Evolutionary conservation across 2,329 filamentous ascomycete genomes (phyloP).

Genomic region (Aspergillus brasiliensis): DNA sequence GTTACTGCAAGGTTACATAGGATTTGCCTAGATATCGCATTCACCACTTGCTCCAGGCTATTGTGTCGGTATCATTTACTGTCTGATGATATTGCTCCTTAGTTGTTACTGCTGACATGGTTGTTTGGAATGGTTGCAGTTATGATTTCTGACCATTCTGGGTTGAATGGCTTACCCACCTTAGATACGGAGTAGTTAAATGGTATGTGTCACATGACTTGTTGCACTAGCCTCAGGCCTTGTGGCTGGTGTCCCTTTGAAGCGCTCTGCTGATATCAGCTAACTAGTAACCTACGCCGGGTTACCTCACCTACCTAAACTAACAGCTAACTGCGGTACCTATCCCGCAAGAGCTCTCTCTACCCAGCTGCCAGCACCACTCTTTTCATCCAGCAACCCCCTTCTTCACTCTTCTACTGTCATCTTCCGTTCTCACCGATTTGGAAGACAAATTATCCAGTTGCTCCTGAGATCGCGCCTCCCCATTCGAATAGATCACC

Average conservation of each 20-base stretch:
- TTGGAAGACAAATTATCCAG: not conserved
- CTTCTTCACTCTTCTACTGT: not conserved
- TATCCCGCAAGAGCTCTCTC: constrained; percentile 2
- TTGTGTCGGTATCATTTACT: too few species aligned
- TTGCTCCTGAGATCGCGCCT: not conserved
- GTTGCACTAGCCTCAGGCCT: not conserved
- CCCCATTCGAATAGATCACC: not conserved
- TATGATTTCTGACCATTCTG: not conserved
- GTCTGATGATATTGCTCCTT: too few species aligned
- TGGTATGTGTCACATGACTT: not conserved
- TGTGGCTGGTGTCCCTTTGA: constrained; percentile 1
- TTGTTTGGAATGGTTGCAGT: not conserved
- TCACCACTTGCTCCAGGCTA: not conserved
- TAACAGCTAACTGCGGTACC: constrained; percentile 5
- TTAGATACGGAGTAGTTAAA: too few species aligned
- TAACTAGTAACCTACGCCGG: not conserved
- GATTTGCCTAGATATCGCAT: not conserved
- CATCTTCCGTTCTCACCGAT: not conserved
- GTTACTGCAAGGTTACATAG: too few species aligned
- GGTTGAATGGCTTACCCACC: not conserved
- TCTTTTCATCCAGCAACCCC: not conserved
- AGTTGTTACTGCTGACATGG: not conserved
- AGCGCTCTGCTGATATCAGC: constrained; percentile 6
- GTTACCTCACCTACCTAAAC: constrained; percentile 5
- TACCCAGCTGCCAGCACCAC: not conserved